Percentiles rank a stretch among this genome's conserved stretches.
These are phyloP conservation scores for Clavispora santaluciae DNA, from an alignment of 805 yeast genomes.

Conservation along the genomic window DNA sequence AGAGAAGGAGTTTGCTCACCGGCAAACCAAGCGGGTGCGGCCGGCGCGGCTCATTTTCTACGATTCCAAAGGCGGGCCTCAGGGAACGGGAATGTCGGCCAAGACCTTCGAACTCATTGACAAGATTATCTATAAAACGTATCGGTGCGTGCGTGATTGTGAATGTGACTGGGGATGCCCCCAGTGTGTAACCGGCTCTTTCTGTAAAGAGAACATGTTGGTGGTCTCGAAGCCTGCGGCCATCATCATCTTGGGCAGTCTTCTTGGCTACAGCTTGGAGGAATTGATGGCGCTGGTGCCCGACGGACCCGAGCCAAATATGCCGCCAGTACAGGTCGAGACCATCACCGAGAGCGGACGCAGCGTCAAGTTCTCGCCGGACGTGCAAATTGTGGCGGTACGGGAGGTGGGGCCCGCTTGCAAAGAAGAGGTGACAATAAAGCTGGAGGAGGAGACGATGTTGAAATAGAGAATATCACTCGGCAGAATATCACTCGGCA, in stretches of 20 bases:
- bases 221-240: conserved; percentile 91
- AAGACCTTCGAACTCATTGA: conserved; percentile 79
- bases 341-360: conserved; percentile 55
- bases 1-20: conserved; percentile 83
- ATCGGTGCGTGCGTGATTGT: conserved; percentile 58
- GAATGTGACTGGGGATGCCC: conserved; percentile 77
- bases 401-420: conserved; percentile 1
- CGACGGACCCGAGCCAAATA: conserved; percentile 71
- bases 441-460: neutral
- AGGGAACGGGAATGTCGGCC: conserved; percentile 74
- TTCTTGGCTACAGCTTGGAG: conserved; percentile 53
- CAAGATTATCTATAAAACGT: conserved; percentile 56
- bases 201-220: conserved; percentile 74
- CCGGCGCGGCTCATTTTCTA: conserved; percentile 85
- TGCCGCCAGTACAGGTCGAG: conserved; percentile 66
- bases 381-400: conserved; percentile 39
- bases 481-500: neutral
- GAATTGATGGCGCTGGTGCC: conserved; percentile 41
- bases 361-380: conserved; percentile 57
- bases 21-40: conserved; percentile 66
- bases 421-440: neutral
- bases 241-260: conserved; percentile 54
- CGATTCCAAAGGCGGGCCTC: conserved; percentile 77
- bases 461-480: neutral
- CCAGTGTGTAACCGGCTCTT: conserved; percentile 76